Evolutionary conservation across 2,329 filamentous ascomycete species (phyloP).

Genomic region (Catunica adiposa): DNA sequence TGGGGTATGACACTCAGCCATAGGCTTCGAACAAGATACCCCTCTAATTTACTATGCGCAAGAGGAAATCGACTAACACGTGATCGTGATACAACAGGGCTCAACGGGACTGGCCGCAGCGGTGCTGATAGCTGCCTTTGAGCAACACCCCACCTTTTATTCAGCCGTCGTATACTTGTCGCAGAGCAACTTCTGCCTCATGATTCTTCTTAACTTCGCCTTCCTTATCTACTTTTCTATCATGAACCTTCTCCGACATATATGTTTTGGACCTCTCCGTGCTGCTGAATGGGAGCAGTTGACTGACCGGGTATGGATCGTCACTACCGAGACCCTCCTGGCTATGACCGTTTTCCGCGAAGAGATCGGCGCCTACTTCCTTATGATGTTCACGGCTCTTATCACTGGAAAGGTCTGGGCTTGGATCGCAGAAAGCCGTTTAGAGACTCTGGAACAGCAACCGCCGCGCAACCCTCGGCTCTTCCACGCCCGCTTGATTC

Average conservation of each 20-base stretch:
- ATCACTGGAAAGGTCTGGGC: constrained; percentile 95
- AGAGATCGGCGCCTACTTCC: constrained; percentile 83
- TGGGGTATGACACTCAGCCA: constrained; percentile 42
- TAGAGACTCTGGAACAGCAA: constrained; percentile 90
- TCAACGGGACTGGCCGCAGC: constrained; percentile 71
- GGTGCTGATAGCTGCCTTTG: constrained; percentile 78
- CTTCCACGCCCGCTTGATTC: constrained; percentile 68
- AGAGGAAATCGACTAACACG: background rate
- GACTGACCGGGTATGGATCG: constrained; percentile 96
- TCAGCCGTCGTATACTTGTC: constrained; percentile 92
- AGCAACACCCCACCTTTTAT: constrained; percentile 95
- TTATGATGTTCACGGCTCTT: constrained; percentile 88
- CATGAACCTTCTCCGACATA: constrained; percentile 72
- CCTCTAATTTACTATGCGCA: background rate
- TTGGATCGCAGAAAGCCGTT: constrained; percentile 90
- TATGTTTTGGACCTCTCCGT: constrained; percentile 80
- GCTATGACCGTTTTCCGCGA: constrained; percentile 98
- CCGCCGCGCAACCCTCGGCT: constrained; percentile 74
- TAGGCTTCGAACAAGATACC: background rate
- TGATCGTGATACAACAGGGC: constrained; percentile 31
- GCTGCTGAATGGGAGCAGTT: constrained; percentile 93
- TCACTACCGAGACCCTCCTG: constrained; percentile 87
- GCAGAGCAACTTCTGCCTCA: constrained; percentile 86
- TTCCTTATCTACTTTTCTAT: constrained; percentile 66
- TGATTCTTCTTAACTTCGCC: constrained; percentile 84